Percentiles rank a stretch among this genome's conserved stretches.
Evolutionary conservation across 805 yeast genomes (phyloP).

Genomic region (Saturnispora kantuleensis): DNA sequence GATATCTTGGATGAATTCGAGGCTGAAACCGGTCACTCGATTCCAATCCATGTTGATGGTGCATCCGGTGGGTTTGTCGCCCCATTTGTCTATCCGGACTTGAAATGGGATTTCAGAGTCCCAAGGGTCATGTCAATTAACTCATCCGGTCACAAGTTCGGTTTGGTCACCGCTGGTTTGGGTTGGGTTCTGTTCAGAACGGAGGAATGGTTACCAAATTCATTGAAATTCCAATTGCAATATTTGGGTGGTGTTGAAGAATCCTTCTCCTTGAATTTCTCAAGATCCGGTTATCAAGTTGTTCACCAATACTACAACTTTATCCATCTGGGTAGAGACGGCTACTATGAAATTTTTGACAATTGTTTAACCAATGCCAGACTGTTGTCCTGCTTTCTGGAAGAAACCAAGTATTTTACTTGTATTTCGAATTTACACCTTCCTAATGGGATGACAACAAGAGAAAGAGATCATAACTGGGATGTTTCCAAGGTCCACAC

Average conservation of each 20-base stretch:
- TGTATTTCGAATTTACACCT: constrained; percentile 74
- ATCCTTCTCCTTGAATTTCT: constrained; percentile 77
- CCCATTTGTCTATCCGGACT: constrained; percentile 68
- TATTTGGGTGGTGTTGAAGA: constrained; percentile 86
- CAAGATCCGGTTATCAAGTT: constrained; percentile 89
- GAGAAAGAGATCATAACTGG: constrained; percentile 18
- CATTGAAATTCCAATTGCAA: constrained; percentile 64
- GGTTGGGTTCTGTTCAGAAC: constrained; percentile 90
- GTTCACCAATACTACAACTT: constrained; percentile 81
- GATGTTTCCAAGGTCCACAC: constrained; percentile 3
- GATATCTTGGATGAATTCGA: constrained; percentile 63
- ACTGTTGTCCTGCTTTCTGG: constrained; percentile 49
- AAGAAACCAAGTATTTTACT: constrained; percentile 55
- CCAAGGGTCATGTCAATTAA: constrained; percentile 76
- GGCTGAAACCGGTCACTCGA: constrained; percentile 49
- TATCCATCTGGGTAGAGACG: constrained; percentile 57
- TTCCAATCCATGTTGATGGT: constrained; percentile 90
- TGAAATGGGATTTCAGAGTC: constrained; percentile 75
- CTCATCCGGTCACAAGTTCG: constrained; percentile 90
- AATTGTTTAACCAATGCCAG: constrained; percentile 67
- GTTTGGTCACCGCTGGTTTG: constrained; percentile 80
- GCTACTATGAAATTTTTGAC: constrained; percentile 56
- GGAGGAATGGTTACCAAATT: constrained; percentile 51
- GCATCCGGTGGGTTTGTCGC: constrained; percentile 89
- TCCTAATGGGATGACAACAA: constrained; percentile 30